Conservation (phyloP, 2,329 filamentous ascomycete genomes). For the Clonostachys solani region DNA sequence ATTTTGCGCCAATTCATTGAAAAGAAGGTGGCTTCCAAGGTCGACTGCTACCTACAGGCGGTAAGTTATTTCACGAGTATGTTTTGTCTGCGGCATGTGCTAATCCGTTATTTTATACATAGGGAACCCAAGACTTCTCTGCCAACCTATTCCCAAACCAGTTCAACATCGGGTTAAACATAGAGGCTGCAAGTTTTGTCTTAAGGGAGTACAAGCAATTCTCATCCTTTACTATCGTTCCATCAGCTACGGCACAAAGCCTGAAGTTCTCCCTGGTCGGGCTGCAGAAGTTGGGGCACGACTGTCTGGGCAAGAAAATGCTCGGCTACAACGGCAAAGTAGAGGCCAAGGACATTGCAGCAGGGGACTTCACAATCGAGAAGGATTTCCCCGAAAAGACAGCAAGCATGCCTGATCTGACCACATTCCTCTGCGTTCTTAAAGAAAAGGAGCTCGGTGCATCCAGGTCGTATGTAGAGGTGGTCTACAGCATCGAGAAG, state of each 20-base stretch:
- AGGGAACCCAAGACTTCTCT: neutral
- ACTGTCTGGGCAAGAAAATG: slow-evolving; percentile 9
- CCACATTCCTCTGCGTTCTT: slow-evolving; percentile 8
- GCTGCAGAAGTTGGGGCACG: slow-evolving; percentile 6
- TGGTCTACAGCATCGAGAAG: neutral
- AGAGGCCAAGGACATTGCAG: slow-evolving; percentile 11
- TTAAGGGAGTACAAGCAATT: neutral
- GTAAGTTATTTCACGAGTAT: neutral
- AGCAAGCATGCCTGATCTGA: slow-evolving; percentile 13
- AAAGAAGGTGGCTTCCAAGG: neutral
- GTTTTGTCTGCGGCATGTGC: too few species aligned
- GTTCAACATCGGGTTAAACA: neutral
- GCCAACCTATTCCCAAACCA: neutral
- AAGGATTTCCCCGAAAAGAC: slow-evolving; percentile 8
- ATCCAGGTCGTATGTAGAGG: neutral
- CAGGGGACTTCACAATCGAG: slow-evolving; percentile 7
- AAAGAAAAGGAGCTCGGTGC: slow-evolving; percentile 1
- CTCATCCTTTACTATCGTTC: slow-evolving; percentile 3
- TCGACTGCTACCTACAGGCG: neutral
- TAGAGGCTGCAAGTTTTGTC: neutral
- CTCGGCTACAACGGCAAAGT: slow-evolving; percentile 15
- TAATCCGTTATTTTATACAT: too few species aligned
- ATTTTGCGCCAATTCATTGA: neutral
- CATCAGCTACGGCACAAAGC: slow-evolving; percentile 14
- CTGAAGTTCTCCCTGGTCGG: slow-evolving; percentile 11